A percentile compares a stretch with the other conserved stretches of the same genome.
Conservation (phyloP, 2,329 filamentous ascomycete species). For the Cephalotrichum gorgonifer region DNA sequence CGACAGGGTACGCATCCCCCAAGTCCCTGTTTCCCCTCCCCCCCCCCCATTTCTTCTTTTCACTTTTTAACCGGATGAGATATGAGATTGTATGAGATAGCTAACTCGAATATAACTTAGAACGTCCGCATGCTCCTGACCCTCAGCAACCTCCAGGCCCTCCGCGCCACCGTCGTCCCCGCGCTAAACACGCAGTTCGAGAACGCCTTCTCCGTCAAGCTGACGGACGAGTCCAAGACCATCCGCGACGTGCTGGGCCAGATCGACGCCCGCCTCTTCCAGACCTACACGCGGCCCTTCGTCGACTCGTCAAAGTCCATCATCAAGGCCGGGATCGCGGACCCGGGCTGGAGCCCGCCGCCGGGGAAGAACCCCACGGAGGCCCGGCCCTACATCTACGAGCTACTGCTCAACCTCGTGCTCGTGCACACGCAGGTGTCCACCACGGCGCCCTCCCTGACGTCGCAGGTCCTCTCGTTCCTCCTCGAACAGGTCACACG, state of each 20-base stretch:
- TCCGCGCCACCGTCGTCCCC: constrained; percentile 74
- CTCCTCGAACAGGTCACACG: constrained; percentile 73
- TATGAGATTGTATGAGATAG: too few species aligned
- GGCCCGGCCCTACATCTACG: constrained; percentile 83
- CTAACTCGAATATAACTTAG: constrained; percentile 27
- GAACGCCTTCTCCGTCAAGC: constrained; percentile 82
- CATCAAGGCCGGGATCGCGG: constrained; percentile 62
- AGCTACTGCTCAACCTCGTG: constrained; percentile 73
- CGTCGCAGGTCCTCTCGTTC: constrained; percentile 72
- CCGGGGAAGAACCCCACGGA: constrained; percentile 51
- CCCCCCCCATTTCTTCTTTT: neutral
- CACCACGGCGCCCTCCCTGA: constrained; percentile 66
- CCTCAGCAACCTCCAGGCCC: constrained; percentile 77
- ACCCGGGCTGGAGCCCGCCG: constrained; percentile 59
- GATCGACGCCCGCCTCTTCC: constrained; percentile 85
- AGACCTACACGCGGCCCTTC: constrained; percentile 77
- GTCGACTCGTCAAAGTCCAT: constrained; percentile 57
- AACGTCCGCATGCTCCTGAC: constrained; percentile 91
- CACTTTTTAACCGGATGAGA: neutral
- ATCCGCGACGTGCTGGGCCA: constrained; percentile 84
- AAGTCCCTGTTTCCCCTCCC: neutral
- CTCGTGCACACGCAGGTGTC: constrained; percentile 86
- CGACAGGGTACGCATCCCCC: constrained; percentile 40
- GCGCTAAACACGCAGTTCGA: constrained; percentile 89
- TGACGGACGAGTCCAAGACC: constrained; percentile 87